Percentiles rank a stretch among this genome's conserved stretches.
Conservation (phyloP, 1,139 yeast genomes). For the Entelexis sorbosivorans region DNA sequence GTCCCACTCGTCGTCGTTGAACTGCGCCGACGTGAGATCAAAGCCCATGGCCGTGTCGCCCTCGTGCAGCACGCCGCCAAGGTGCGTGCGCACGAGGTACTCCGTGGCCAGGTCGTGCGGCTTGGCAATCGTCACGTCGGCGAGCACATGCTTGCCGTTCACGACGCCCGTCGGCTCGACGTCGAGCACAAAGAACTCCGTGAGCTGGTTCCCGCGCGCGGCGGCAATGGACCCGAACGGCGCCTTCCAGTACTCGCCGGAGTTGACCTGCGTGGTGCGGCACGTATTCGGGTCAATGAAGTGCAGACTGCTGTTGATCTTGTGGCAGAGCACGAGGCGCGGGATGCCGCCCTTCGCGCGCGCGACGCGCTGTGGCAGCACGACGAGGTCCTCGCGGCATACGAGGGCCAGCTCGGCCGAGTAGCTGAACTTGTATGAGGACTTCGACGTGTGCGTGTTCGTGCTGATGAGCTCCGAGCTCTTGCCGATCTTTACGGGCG, state of each 20-base stretch:
- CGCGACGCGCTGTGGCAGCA: slow-evolving; percentile 79
- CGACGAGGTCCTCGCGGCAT: slow-evolving; percentile 92
- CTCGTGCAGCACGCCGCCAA: slow-evolving; percentile 90
- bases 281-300: slow-evolving; percentile 62
- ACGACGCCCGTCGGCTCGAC: slow-evolving; percentile 84
- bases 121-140: slow-evolving; percentile 84
- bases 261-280: slow-evolving; percentile 56
- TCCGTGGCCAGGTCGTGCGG: slow-evolving; percentile 80
- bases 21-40: slow-evolving; percentile 70
- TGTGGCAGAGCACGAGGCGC: slow-evolving; percentile 71
- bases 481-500: slow-evolving; percentile 68
- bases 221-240: slow-evolving; percentile 73
- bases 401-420: slow-evolving; percentile 93
- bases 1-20: slow-evolving; percentile 83
- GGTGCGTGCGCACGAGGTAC: slow-evolving; percentile 75
- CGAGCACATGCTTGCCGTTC: slow-evolving; percentile 67
- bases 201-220: slow-evolving; percentile 47
- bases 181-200: slow-evolving; percentile 83
- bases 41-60: slow-evolving; percentile 95
- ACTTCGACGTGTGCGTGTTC: slow-evolving; percentile 82
- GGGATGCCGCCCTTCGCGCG: slow-evolving; percentile 64
- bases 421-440: slow-evolving; percentile 78
- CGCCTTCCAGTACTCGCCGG: slow-evolving; percentile 67
- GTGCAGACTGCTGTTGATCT: slow-evolving; percentile 70
- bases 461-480: slow-evolving; percentile 85